Percentiles rank a stretch among this genome's conserved stretches.
Evolutionary conservation across 768 basidiomycete genomes (phyloP).

Genomic region (Polyporus arcularius): DNA sequence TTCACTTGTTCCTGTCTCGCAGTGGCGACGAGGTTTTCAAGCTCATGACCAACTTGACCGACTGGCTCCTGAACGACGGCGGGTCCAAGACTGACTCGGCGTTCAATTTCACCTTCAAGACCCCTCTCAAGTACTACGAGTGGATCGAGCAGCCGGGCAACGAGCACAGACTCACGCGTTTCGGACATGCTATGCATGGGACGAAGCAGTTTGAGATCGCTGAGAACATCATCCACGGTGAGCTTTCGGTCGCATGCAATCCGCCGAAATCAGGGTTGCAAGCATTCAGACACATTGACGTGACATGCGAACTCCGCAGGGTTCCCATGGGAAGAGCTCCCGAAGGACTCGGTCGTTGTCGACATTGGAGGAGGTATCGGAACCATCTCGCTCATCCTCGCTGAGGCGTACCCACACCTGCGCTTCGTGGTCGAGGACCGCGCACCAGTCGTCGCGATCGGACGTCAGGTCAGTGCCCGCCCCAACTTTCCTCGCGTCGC

Average conservation of each 20-base stretch:
- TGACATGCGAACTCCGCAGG: conserved; percentile 19
- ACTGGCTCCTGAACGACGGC: background rate
- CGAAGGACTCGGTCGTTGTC: conserved; percentile 2
- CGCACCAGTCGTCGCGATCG: conserved; percentile 35
- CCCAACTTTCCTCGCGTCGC: too few species aligned
- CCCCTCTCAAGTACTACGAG: background rate
- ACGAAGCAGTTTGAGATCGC: conserved; percentile 61
- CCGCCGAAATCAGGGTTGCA: background rate
- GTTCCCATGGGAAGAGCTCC: conserved; percentile 12
- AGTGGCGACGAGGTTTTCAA: background rate
- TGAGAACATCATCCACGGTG: conserved; percentile 10
- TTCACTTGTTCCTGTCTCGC: background rate
- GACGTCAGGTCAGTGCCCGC: conserved; percentile 14
- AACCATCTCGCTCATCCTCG: conserved; percentile 5
- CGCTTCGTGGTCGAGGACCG: conserved; percentile 15
- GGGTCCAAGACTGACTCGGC: conserved; percentile 24
- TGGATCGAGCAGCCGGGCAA: conserved; percentile 67
- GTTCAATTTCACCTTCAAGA: conserved; percentile 56
- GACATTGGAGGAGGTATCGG: conserved; percentile 17
- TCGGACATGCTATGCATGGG: conserved; percentile 71
- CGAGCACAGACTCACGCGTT: background rate
- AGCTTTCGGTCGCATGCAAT: background rate
- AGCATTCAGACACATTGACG: too few species aligned
- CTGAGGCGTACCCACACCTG: conserved; percentile 10
- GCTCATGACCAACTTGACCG: background rate